phyloP scores from a whole-genome alignment of 352 stramenopile species.

The Phytophthora hibernalis region DNA sequence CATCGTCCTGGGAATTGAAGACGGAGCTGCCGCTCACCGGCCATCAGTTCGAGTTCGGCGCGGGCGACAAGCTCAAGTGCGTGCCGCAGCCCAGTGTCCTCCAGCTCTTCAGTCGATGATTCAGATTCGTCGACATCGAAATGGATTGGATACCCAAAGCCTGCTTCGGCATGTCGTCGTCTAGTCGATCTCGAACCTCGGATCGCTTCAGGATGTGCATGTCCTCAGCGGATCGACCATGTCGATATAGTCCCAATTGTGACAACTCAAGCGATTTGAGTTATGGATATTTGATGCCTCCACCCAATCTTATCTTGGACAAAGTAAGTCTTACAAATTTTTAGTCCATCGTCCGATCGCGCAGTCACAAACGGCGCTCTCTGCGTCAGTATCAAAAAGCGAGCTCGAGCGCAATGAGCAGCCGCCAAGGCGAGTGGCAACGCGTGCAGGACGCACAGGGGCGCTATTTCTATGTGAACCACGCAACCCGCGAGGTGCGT shows the following conservation, averaged over 20 bases:
- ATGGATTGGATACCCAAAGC: background rate
- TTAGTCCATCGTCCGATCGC: slow-evolving; percentile 19
- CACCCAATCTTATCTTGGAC: too few relatives aligned
- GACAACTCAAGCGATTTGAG: background rate
- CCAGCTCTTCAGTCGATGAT: slow-evolving; percentile 39
- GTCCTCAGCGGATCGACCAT: slow-evolving; percentile 4
- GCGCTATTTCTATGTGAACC: slow-evolving; percentile 90
- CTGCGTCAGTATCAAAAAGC: slow-evolving; percentile 23
- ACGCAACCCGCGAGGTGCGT: slow-evolving; percentile 77
- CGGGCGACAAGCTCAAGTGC: slow-evolving; percentile 38
- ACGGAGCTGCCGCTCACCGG: slow-evolving; percentile 42
- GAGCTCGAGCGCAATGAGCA: slow-evolving; percentile 33
- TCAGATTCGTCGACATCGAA: background rate
- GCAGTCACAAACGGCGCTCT: slow-evolving; percentile 6
- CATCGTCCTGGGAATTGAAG: slow-evolving; percentile 38
- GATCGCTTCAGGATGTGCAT: slow-evolving; percentile 5
- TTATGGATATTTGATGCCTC: too few relatives aligned
- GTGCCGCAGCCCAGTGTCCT: slow-evolving; percentile 76
- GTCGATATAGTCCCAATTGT: background rate
- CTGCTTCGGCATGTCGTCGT: too few relatives aligned
- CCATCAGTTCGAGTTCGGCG: slow-evolving; percentile 69
- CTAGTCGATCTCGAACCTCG: too few relatives aligned
- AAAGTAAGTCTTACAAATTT: too few relatives aligned
- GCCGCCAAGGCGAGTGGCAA: slow-evolving; percentile 63
- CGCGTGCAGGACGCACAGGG: slow-evolving; percentile 83